A percentile compares a stretch with the other conserved stretches of the same genome.
These are phyloP conservation scores for Lentinula detonsa DNA, from an alignment of 768 basidiomycete genomes.

Conservation along the genomic window DNA sequence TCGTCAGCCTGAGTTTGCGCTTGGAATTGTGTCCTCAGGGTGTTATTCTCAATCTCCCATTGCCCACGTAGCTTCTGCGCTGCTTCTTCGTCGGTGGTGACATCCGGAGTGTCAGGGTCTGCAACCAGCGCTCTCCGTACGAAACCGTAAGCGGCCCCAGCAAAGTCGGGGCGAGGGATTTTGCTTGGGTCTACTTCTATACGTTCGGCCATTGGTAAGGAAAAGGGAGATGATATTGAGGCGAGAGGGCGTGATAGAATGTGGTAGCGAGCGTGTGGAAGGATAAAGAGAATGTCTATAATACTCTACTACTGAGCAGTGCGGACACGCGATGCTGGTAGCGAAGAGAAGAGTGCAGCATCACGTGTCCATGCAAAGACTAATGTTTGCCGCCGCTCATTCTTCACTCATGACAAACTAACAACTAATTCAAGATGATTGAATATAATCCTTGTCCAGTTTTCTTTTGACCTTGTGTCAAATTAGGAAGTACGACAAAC, in stretches of 20 bases:
- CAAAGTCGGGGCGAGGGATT: constrained; percentile 1
- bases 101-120: not conserved
- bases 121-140: not conserved
- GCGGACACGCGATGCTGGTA: too few species aligned
- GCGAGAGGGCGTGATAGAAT: too few species aligned
- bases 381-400: too few species aligned
- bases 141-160: not conserved
- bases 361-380: too few species aligned
- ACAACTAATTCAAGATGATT: too few species aligned
- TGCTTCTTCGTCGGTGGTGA: constrained; percentile 11
- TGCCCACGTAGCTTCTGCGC: not conserved
- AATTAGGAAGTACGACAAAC: not conserved
- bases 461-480: not conserved
- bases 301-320: too few species aligned
- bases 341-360: too few species aligned
- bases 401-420: too few species aligned
- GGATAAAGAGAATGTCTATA: too few species aligned
- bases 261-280: not conserved
- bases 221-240: too few species aligned
- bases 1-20: not conserved
- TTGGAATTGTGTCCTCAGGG: not conserved
- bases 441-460: too few species aligned
- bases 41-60: constrained; percentile 1
- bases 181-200: not conserved
- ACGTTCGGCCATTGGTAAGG: not conserved